A percentile compares a stretch with the other conserved stretches of the same genome.
Conservation (phyloP, 164 flowering plant species). For the Chimonanthus praecox region DNA sequence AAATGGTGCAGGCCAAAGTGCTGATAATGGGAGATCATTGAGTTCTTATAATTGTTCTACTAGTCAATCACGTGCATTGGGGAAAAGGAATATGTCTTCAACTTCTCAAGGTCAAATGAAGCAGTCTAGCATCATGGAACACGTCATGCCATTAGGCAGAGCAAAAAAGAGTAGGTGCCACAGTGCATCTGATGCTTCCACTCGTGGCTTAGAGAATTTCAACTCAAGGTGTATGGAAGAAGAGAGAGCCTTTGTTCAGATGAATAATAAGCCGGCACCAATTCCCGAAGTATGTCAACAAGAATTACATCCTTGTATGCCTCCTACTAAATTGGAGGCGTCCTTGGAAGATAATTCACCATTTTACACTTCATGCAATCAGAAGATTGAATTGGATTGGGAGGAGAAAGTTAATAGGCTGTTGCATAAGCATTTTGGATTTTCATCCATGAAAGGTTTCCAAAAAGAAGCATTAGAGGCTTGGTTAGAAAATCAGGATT, state of each 20-base stretch:
- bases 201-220: constrained; percentile 14
- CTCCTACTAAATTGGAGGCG: constrained; percentile 1
- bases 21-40: constrained; percentile 3
- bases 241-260: constrained; percentile 1
- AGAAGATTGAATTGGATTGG: constrained; percentile 48
- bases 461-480: constrained; percentile 77
- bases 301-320: not conserved
- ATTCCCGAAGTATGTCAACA: not conserved
- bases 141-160: constrained; percentile 24
- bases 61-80: constrained; percentile 14
- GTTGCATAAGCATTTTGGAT: constrained; percentile 63
- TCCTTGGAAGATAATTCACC: not conserved
- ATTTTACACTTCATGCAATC: constrained; percentile 13
- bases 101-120: constrained; percentile 23
- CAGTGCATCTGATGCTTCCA: constrained; percentile 9
- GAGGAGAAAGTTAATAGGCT: constrained; percentile 41
- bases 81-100: constrained; percentile 26
- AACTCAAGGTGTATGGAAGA: constrained; percentile 13
- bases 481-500: constrained; percentile 67
- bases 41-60: constrained; percentile 17
- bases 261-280: not conserved
- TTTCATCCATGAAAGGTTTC: constrained; percentile 63
- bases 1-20: not conserved
- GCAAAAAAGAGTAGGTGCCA: constrained; percentile 23
- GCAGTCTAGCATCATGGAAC: constrained; percentile 54